Percentiles rank a stretch among this genome's conserved stretches.
Conservation (phyloP, 1,284 basidiomycete genomes). For the Sanghuangporus weigelae region DNA sequence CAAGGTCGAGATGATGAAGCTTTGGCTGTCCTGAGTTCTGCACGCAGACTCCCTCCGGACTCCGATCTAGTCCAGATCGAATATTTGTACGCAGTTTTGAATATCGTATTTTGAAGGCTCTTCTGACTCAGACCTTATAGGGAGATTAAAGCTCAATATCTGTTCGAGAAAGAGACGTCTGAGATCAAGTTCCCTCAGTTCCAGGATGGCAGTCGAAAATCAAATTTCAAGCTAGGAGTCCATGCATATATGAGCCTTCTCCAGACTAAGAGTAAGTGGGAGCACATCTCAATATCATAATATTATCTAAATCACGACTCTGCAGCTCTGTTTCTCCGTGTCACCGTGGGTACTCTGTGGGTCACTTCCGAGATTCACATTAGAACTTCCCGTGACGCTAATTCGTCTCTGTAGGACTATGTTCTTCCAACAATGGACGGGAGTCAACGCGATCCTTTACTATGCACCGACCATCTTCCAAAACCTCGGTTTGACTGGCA, state of each 20-base stretch:
- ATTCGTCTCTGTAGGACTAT: constrained; percentile 41
- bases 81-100: constrained; percentile 44
- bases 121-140: constrained; percentile 27
- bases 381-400: background rate
- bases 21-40: constrained; percentile 54
- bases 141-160: constrained; percentile 73
- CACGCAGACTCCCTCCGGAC: constrained; percentile 52
- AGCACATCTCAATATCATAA: background rate
- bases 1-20: constrained; percentile 73
- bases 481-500: constrained; percentile 51
- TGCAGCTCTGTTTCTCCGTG: constrained; percentile 51
- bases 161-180: constrained; percentile 65
- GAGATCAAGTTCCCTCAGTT: constrained; percentile 54
- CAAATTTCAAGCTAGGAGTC: constrained; percentile 58
- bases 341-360: constrained; percentile 52
- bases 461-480: constrained; percentile 65
- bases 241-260: constrained; percentile 54
- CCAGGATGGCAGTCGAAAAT: constrained; percentile 54
- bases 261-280: constrained; percentile 40
- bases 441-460: constrained; percentile 64
- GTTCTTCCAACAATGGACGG: constrained; percentile 73
- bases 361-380: constrained; percentile 19
- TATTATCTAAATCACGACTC: constrained; percentile 8
- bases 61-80: constrained; percentile 71
- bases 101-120: background rate